phyloP scores from a whole-genome alignment of 78 protist genomes.

The Polysphondylium violaceum region DNA sequence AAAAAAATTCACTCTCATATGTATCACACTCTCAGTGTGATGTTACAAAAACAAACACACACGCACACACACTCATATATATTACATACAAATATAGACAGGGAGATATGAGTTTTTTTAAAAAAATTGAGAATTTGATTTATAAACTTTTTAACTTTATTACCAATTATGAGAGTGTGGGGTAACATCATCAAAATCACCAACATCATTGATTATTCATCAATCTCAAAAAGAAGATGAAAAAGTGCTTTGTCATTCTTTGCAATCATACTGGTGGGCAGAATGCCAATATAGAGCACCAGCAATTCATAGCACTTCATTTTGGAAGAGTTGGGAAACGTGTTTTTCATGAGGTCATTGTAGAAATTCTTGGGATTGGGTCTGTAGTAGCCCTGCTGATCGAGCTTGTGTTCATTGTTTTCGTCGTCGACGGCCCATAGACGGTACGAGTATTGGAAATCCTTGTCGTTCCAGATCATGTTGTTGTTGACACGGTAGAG shows the following conservation, averaged over 20 bases:
- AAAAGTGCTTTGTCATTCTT: conserved; percentile 51
- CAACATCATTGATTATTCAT: conserved; percentile 4
- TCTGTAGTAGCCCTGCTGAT: conserved; percentile 1
- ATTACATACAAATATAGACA: too few species aligned
- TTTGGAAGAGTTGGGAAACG: conserved; percentile 41
- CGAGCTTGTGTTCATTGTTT: conserved; percentile 40
- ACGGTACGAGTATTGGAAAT: conserved; percentile 43
- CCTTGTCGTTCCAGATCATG: conserved; percentile 60
- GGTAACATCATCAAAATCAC: neutral
- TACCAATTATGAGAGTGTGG: neutral
- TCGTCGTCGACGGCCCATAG: conserved; percentile 68
- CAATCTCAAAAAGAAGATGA: conserved; percentile 47
- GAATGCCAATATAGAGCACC: conserved; percentile 42
- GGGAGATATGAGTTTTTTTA: neutral
- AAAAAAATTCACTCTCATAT: too few species aligned
- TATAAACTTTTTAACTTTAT: neutral
- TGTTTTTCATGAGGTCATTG: conserved; percentile 13
- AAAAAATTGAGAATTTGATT: neutral
- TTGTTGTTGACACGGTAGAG: conserved; percentile 23
- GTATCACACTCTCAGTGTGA: too few species aligned
- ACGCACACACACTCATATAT: too few species aligned
- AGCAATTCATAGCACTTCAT: conserved; percentile 61
- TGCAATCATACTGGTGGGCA: conserved; percentile 46
- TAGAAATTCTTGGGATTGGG: conserved; percentile 16
- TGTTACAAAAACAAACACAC: too few species aligned